Evolutionary conservation across 306 rosid species (phyloP), one percentile per base, ranked within the genome.

Genomic region (Begonia loranthoides): DNA sequence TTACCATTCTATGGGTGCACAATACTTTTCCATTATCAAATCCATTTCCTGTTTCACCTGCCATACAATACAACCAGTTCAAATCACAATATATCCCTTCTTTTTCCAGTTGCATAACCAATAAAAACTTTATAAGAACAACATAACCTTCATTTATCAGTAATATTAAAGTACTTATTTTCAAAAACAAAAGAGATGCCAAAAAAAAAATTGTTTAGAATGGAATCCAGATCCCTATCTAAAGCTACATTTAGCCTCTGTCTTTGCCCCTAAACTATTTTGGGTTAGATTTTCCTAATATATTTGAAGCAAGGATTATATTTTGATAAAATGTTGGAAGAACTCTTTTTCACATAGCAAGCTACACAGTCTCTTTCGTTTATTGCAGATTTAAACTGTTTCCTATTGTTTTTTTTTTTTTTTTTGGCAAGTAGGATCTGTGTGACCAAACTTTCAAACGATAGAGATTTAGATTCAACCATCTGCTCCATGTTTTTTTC

Each of bases 1-100:
- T 70, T 92, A 92, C 99, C 80, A 87, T 80, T 75, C 81, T 62
- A 86, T 61, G 70, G 55, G 67, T 67, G 53, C 67, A 53, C 74
- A 61, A 72, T 92, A 87, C 69, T 75, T 92, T 70, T 64, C 75
- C 43, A 92, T 65, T 56, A 95, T 94, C 70, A 39, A 45, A 60
- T 92, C 99, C 58, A 92, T 82, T 70, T 92, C 99, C 84, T 92
- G 96, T 70, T 57, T 82, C 51, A 92, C 99, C 99, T 92, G 88
- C 16, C 71, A 73, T 50, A 50, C 21, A 63, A 14, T 51, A 58
- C 52, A 65, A 48, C 60, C 51, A 54, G 55, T 12, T 57, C 49
- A 28, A 28, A 28, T 4, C 36, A 28, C 36, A 28, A 1, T 28
- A 28, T 7, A 28, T 28, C 36, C 36, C 36, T 28, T 28, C 36